These are phyloP conservation scores for Talaromyces stipitatus DNA, from an alignment of 495 filamentous ascomycete species.

Conservation along the genomic window DNA sequence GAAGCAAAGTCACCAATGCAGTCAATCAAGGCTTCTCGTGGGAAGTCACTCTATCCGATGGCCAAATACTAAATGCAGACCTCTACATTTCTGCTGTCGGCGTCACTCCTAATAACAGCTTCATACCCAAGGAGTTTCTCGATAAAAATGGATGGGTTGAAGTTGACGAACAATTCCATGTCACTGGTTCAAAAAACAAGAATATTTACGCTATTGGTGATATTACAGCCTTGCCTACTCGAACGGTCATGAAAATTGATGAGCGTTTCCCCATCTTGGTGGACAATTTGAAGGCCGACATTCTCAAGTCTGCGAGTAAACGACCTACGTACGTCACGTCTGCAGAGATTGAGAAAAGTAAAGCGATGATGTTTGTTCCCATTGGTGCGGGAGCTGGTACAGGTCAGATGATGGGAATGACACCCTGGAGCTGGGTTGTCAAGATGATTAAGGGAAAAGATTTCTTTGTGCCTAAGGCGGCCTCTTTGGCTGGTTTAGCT, in stretches of 20 bases:
- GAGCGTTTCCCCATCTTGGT: slow-evolving; percentile 23
- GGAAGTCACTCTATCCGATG: slow-evolving; percentile 33
- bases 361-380: slow-evolving; percentile 28
- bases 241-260: slow-evolving; percentile 19
- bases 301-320: slow-evolving; percentile 9
- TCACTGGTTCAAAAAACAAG: slow-evolving; percentile 25
- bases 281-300: slow-evolving; percentile 26
- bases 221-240: slow-evolving; percentile 26
- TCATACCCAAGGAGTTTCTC: slow-evolving; percentile 43
- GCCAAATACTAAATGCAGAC: slow-evolving; percentile 39
- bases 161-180: slow-evolving; percentile 49
- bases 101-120: slow-evolving; percentile 53
- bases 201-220: slow-evolving; percentile 32
- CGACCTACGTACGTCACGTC: slow-evolving; percentile 18
- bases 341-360: slow-evolving; percentile 8
- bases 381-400: slow-evolving; percentile 39
- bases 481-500: not conserved
- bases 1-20: slow-evolving; percentile 14
- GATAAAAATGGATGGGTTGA: slow-evolving; percentile 42
- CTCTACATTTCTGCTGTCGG: slow-evolving; percentile 58
- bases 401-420: slow-evolving; percentile 39
- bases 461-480: slow-evolving; percentile 27
- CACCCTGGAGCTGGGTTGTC: slow-evolving; percentile 36
- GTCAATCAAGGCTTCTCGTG: slow-evolving; percentile 12
- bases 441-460: slow-evolving; percentile 38